phyloP scores from a whole-genome alignment of 805 yeast species.

The Saccharomyces cerevisiae region DNA sequence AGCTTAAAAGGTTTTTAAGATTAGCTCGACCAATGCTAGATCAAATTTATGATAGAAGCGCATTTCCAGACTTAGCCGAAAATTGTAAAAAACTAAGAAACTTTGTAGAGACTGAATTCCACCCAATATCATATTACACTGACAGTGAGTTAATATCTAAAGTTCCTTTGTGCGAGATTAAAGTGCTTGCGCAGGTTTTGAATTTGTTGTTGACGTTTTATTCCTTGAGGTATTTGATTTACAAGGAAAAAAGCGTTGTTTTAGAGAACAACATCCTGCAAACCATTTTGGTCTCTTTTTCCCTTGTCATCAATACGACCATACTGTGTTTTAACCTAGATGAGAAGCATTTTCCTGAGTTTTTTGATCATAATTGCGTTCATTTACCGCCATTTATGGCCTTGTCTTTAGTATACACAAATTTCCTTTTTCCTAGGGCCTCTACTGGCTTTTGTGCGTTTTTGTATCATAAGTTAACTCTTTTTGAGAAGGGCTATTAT shows the following conservation, averaged over 20 bases:
- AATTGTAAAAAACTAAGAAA: neutral
- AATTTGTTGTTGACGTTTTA: constrained; percentile 6
- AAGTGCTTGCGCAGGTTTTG: neutral
- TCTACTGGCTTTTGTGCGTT: constrained; percentile 5
- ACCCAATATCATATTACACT: constrained; percentile 10
- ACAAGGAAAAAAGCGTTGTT: constrained; percentile 6
- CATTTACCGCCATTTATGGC: constrained; percentile 17
- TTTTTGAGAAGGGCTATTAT: constrained; percentile 8
- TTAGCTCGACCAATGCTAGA: constrained; percentile 16
- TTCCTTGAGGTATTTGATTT: constrained; percentile 11
- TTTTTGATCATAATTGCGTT: constrained; percentile 1
- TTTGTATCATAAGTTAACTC: constrained; percentile 5
- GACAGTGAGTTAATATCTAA: constrained; percentile 2
- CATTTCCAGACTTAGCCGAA: constrained; percentile 9
- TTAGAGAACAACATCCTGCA: constrained; percentile 9
- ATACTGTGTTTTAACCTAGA: constrained; percentile 12
- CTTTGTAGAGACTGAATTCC: constrained; percentile 11
- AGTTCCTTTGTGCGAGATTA: constrained; percentile 1
- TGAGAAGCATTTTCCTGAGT: constrained; percentile 11
- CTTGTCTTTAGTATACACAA: constrained; percentile 4
- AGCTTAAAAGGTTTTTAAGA: constrained; percentile 10
- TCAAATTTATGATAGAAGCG: constrained; percentile 4
- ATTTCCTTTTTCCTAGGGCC: constrained; percentile 6
- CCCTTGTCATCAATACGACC: constrained; percentile 10
- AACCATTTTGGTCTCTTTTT: constrained; percentile 10